phyloP scores from a whole-genome alignment of 306 rosid species.

The Benincasa hispida region DNA sequence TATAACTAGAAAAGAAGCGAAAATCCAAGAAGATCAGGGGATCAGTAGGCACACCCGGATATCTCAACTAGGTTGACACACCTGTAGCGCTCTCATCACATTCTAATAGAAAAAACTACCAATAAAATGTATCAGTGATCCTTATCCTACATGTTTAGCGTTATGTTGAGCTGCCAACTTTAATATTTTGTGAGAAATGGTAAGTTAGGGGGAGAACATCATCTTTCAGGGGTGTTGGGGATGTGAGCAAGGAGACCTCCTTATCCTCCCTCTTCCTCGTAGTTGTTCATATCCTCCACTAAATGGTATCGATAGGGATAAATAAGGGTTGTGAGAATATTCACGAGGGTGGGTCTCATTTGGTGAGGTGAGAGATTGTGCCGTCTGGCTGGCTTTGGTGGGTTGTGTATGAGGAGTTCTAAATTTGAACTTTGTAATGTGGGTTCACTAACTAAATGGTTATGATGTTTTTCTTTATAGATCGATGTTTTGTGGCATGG shows the following conservation, averaged over 20 bases:
- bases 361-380: background rate
- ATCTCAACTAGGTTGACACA: no score
- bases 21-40: no score
- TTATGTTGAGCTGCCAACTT: background rate
- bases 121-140: no score
- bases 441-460: background rate
- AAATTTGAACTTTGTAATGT: background rate
- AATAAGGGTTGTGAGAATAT: background rate
- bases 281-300: background rate
- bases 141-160: background rate
- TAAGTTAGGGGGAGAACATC: background rate
- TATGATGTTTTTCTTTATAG: background rate
- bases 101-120: no score
- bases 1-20: no score
- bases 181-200: background rate
- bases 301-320: background rate
- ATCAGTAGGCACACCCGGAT: no score
- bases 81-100: no score
- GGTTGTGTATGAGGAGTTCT: background rate
- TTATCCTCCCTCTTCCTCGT: background rate
- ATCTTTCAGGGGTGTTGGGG: background rate
- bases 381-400: background rate
- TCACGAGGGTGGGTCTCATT: background rate
- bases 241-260: background rate
- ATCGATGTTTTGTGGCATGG: background rate